Base-by-base conservation (phyloP, 805 yeast species). In the Hanseniaspora vineae region DNA sequence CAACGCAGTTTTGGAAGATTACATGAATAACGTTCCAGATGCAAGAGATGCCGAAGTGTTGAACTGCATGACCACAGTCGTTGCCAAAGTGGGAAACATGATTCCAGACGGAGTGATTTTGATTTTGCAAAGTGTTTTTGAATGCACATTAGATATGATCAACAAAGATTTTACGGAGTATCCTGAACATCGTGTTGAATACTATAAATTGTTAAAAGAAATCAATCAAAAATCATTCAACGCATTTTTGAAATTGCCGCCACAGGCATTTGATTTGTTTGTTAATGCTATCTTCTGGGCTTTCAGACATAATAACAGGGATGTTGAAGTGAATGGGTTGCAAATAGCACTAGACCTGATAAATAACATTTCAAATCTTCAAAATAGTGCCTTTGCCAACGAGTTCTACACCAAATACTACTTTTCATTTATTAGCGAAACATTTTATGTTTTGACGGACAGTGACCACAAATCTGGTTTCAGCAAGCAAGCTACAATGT, bases 381-480 rank as follows among this genome's bases (percentile, higher is more conserved):
- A 87, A 5, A 60, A 68, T n/a, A 65, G 66, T 12, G 78, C 81
- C 44, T 85, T 90, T 58, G 80, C 95, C 3, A 77, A 80, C 57
- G 89, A 85, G 20, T 92, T 92, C 61, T 92, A 85, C 70, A 80
- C 82, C 62, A 87, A 81, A 61, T 92, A 83, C 62, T 89, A 84
- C 64, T 84, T 87, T 73, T 82, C 86, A 46, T 87, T 92, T 50
- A 75, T 92, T 52, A 80, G 92, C 50, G 99, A 92, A 64, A 84
- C 95, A 1, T 92, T 92, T 62, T 84, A 77, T 58, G 97, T 92
- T 32, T 73, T 92, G 49, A 92, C 98, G 2, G 97, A 92, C 64
- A 81, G 96, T 9, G 99, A 92, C 66, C 99, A 92, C 66, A 90
- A 92, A 68, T 86, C 97, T 29, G 97, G 97, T 1, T 92, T 92